phyloP scores from a whole-genome alignment of 2,329 filamentous ascomycete genomes.

The Trichoderma simmonsii region DNA sequence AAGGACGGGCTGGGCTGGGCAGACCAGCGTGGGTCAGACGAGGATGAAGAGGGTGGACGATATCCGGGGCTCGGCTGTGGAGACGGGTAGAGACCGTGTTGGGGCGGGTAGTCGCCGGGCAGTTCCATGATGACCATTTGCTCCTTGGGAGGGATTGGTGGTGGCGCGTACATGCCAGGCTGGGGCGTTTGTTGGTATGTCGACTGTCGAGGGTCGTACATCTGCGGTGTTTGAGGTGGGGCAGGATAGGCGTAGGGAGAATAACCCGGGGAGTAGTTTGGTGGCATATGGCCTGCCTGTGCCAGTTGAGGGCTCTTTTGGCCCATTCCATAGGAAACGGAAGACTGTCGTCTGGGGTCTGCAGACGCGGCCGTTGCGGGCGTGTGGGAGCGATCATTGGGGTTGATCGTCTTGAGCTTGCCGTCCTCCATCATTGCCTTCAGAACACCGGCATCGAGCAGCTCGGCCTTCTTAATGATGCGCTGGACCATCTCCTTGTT shows the following conservation, averaged over 20 bases:
- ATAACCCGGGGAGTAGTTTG: conserved; percentile 33
- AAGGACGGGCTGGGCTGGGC: conserved; percentile 27
- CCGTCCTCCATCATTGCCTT: conserved; percentile 67
- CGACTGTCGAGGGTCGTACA: conserved; percentile 19
- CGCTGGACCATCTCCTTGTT: conserved; percentile 66
- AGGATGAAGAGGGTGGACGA: conserved; percentile 27
- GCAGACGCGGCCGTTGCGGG: conserved; percentile 21
- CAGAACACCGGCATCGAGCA: conserved; percentile 63
- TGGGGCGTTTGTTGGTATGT: conserved; percentile 21
- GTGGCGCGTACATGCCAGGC: conserved; percentile 23
- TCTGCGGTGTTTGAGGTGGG: conserved; percentile 13
- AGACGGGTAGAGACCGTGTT: conserved; percentile 21
- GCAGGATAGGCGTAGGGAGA: conserved; percentile 19
- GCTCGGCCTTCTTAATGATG: conserved; percentile 68
- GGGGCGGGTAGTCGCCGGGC: conserved; percentile 46
- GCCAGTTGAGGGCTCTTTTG: background rate
- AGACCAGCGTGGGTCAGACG: conserved; percentile 39
- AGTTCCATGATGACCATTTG: conserved; percentile 40
- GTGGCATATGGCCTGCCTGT: conserved; percentile 27
- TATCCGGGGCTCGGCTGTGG: conserved; percentile 25
- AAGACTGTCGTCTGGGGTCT: conserved; percentile 4
- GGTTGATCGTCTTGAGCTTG: conserved; percentile 57
- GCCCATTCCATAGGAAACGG: background rate
- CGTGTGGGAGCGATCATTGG: conserved; percentile 46
- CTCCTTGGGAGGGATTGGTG: conserved; percentile 28